These are phyloP conservation scores for Solanum hybrid DNA, from an alignment of 305 asterid species.

Conservation along the genomic window DNA sequence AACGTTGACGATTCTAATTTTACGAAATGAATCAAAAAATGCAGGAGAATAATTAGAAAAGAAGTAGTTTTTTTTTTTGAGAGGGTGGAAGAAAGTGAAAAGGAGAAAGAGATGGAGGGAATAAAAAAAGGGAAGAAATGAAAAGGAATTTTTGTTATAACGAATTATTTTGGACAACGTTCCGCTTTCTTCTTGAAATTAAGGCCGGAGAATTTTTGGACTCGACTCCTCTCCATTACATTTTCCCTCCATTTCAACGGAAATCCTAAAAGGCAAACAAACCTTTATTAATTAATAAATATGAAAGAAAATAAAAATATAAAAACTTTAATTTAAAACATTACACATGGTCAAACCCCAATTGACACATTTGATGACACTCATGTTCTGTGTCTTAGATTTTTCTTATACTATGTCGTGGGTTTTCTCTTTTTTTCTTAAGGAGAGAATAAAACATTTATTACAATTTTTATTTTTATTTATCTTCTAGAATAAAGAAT, in stretches of 20 bases:
- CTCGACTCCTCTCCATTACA: neutral
- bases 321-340: neutral
- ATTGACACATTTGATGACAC: neutral
- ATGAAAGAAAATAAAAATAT: neutral
- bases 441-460: neutral
- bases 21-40: neutral
- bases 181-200: neutral
- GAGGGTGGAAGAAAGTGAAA: neutral
- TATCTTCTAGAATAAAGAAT: neutral
- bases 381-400: neutral
- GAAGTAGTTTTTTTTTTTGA: neutral
- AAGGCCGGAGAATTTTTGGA: neutral
- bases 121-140: neutral
- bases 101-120: neutral
- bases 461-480: neutral
- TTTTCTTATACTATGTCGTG: neutral
- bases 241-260: neutral
- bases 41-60: neutral
- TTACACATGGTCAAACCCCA: neutral
- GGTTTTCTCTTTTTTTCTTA: neutral
- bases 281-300: too few species aligned
- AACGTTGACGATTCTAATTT: neutral
- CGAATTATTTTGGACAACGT: neutral
- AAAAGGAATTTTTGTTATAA: neutral
- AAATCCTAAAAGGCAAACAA: too few species aligned